Conservation (phyloP, 257 asterid genomes). For the Solanum chilense region DNA sequence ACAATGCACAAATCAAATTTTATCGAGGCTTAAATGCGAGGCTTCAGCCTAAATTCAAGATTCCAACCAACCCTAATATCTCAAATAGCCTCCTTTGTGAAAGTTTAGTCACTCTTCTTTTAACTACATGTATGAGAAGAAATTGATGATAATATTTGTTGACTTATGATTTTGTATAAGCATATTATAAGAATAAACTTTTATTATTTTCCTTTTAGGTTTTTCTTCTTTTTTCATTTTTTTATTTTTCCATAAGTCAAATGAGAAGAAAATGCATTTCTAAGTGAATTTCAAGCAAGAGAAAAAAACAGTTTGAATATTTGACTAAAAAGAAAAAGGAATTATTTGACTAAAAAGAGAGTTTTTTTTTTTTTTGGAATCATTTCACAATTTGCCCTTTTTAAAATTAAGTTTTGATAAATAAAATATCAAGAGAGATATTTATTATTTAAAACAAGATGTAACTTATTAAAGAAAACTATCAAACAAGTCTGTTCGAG, state of each 20-base stretch:
- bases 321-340: not conserved
- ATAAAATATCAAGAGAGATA: no score
- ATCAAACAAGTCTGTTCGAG: no score
- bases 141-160: not conserved
- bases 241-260: not conserved
- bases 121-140: not conserved
- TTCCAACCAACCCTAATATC: not conserved
- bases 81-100: not conserved
- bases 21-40: no score
- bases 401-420: not conserved
- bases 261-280: not conserved
- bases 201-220: not conserved
- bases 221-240: no score
- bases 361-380: not conserved
- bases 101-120: not conserved
- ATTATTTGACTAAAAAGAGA: not conserved
- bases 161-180: not conserved
- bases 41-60: not conserved
- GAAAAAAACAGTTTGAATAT: not conserved
- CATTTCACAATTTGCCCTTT: not conserved
- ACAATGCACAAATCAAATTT: rapidly evolving
- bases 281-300: not conserved
- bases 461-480: no score
- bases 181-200: not conserved
- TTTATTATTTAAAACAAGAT: no score